These are phyloP conservation scores for Pyrenophora graminea DNA, from an alignment of 2,329 filamentous ascomycete genomes.

Conservation along the genomic window DNA sequence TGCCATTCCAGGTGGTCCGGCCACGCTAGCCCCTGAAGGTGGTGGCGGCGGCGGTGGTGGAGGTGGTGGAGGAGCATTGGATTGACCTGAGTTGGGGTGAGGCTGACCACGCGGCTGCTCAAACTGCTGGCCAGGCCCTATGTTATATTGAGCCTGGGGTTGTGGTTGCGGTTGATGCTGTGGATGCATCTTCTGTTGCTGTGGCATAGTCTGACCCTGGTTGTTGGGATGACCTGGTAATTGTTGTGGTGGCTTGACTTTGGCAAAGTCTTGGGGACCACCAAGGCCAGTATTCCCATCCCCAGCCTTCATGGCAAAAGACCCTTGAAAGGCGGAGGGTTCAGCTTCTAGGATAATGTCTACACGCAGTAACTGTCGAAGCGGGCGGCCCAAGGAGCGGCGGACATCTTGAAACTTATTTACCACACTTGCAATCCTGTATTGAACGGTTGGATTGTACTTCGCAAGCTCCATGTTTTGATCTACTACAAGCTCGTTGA, in stretches of 20 bases:
- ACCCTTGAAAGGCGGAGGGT: constrained; percentile 21
- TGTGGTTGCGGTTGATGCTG: constrained; percentile 4
- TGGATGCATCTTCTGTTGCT: constrained; percentile 11
- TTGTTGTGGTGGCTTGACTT: constrained; percentile 9
- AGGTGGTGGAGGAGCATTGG: background rate
- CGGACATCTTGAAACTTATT: constrained; percentile 19
- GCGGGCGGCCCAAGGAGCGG: constrained; percentile 14
- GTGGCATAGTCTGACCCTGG: constrained; percentile 6
- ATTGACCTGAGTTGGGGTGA: constrained; percentile 4
- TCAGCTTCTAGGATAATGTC: constrained; percentile 39
- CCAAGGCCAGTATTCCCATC: background rate
- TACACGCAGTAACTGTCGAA: constrained; percentile 28
- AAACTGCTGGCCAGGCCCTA: constrained; percentile 8
- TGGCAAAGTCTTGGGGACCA: constrained; percentile 9
- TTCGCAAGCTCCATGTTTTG: constrained; percentile 31
- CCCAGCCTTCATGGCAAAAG: constrained; percentile 3
- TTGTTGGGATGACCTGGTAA: constrained; percentile 6
- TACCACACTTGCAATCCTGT: constrained; percentile 35
- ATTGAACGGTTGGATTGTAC: constrained; percentile 30
- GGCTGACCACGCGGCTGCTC: constrained; percentile 8
- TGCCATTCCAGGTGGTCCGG: background rate
- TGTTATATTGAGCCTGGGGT: constrained; percentile 6
- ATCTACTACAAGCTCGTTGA: constrained; percentile 35
- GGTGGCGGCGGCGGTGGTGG: constrained; percentile 10
- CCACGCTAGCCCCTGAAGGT: constrained; percentile 4